These are phyloP conservation scores for Aureobasidium uvarum DNA, from an alignment of 2,329 filamentous ascomycete species.

Conservation along the genomic window DNA sequence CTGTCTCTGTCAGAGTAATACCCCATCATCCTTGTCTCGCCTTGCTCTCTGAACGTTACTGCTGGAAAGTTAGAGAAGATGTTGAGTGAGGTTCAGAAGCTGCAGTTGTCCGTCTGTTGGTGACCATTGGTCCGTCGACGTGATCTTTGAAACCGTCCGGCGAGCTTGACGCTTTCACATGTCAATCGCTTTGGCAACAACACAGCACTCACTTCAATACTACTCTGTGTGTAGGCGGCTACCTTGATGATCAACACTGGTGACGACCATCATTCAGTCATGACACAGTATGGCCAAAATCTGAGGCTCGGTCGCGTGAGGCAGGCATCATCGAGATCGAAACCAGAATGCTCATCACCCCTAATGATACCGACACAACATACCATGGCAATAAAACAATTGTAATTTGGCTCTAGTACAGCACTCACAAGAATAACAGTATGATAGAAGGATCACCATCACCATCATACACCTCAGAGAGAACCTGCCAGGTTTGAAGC, in stretches of 20 bases:
- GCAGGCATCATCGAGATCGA: background rate
- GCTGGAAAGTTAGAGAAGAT: no score
- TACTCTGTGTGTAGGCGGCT: no score
- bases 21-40: background rate
- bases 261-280: background rate
- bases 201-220: background rate
- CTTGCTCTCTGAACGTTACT: no score
- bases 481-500: background rate
- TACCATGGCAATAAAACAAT: background rate
- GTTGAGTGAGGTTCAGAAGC: background rate
- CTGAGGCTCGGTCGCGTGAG: background rate
- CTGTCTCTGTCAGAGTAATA: slow-evolving; percentile 1
- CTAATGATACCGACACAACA: no score
- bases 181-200: background rate
- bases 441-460: no score
- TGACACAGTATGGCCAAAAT: no score
- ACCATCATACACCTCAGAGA: background rate
- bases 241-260: background rate
- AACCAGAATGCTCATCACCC: background rate
- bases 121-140: background rate
- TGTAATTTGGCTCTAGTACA: background rate
- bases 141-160: background rate
- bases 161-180: background rate
- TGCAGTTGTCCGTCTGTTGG: background rate
- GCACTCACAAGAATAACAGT: no score